Conservation (phyloP, 164 flowering plant genomes). For the Cinnamomum micranthum region DNA sequence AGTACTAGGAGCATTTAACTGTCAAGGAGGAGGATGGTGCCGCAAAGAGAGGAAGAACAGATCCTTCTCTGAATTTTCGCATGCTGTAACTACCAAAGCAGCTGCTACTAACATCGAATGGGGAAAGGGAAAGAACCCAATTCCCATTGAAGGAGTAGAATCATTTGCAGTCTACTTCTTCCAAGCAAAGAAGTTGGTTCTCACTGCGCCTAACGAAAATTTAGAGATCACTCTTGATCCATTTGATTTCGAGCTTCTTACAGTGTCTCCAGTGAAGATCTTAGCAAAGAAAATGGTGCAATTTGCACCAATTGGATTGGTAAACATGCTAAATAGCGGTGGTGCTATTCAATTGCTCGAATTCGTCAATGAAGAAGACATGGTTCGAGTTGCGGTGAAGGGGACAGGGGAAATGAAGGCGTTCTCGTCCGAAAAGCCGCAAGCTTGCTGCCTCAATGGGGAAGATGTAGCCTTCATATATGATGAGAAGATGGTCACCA, state of each 20-base stretch:
- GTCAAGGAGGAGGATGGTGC: constrained; percentile 92
- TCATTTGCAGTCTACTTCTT: constrained; percentile 54
- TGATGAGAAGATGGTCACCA: constrained; percentile 45
- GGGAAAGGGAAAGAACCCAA: constrained; percentile 48
- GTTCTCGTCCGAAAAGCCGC: constrained; percentile 55
- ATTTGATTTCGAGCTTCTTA: constrained; percentile 68
- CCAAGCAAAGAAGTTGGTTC: constrained; percentile 44
- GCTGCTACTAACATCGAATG: constrained; percentile 64
- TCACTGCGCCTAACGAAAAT: constrained; percentile 35
- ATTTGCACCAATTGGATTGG: constrained; percentile 81
- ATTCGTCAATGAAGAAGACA: constrained; percentile 14
- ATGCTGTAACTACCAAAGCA: constrained; percentile 30
- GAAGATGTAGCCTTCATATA: constrained; percentile 42
- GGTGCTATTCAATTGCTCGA: constrained; percentile 60
- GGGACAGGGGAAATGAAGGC: constrained; percentile 71
- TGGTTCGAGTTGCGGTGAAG: constrained; percentile 48
- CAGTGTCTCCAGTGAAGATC: constrained; percentile 55
- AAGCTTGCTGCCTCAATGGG: constrained; percentile 45
- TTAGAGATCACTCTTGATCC: constrained; percentile 56
- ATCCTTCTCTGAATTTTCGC: constrained; percentile 48
- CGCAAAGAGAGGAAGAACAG: constrained; percentile 51
- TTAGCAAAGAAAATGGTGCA: constrained; percentile 29
- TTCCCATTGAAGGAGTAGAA: constrained; percentile 40
- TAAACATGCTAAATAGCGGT: constrained; percentile 84
- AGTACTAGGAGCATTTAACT: constrained; percentile 51